Percentiles rank a stretch among this genome's conserved stretches.
Conservation (phyloP, 306 rosid species). For the Morella rubra region DNA sequence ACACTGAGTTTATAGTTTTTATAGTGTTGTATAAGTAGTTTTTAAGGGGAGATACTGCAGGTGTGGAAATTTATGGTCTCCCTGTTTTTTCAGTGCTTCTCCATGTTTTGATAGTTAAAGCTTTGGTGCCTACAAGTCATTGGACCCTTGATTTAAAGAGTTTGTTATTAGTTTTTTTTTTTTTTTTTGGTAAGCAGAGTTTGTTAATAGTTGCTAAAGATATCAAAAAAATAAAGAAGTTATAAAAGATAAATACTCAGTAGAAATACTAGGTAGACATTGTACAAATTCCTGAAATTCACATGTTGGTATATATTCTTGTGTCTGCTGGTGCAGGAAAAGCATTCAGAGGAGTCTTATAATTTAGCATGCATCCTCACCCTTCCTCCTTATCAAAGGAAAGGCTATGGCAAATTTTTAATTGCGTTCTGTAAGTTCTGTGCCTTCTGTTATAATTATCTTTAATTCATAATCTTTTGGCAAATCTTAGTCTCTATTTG, state of each 20-base stretch:
- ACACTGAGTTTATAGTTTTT: no score
- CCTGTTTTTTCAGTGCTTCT: no score
- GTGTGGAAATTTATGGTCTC: no score
- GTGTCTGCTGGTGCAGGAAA: constrained; percentile 62
- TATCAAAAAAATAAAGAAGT: no score
- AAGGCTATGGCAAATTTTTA: constrained; percentile 98
- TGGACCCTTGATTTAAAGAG: no score
- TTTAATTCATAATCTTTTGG: neutral
- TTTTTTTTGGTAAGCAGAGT: neutral
- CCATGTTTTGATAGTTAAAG: no score
- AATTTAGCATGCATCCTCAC: constrained; percentile 97
- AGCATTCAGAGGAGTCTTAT: constrained; percentile 98
- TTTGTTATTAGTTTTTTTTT: no score
- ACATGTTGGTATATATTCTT: neutral
- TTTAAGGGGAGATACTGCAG: no score
- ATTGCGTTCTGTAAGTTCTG: constrained; percentile 89
- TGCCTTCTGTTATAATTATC: neutral
- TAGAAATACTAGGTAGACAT: neutral
- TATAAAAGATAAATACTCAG: no score
- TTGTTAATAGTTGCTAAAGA: neutral
- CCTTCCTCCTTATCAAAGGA: constrained; percentile 99
- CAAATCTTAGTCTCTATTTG: neutral
- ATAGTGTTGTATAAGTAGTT: no score
- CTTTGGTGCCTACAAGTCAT: no score
- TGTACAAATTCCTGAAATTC: neutral